These are phyloP conservation scores for Amoeboaphelidium protococcarum DNA, from an alignment of 371 early-diverging fungal genomes.

Conservation along the genomic window DNA sequence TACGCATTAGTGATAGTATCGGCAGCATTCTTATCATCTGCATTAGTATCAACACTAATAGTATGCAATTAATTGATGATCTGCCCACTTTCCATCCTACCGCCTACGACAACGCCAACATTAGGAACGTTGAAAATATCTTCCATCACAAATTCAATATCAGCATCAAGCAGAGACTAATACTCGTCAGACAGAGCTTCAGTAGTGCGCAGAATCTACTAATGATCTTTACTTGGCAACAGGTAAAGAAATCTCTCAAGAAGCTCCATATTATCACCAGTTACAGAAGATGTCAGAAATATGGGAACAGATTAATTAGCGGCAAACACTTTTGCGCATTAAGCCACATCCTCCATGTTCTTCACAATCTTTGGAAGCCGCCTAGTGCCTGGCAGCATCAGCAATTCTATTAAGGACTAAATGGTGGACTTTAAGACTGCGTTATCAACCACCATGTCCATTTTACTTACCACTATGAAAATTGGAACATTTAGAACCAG, in stretches of 20 bases:
- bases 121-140: conserved; percentile 16
- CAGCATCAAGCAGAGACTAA: too few relatives aligned
- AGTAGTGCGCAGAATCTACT: too few relatives aligned
- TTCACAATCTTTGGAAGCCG: conserved; percentile 15
- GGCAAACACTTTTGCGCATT: conserved; percentile 7
- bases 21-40: background rate
- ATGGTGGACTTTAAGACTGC: conserved; percentile 15
- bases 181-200: background rate
- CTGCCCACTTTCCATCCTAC: conserved; percentile 11
- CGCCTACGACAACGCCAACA: conserved; percentile 16
- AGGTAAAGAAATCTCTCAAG: conserved; percentile 15
- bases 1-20: conserved; percentile 2
- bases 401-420: conserved; percentile 8
- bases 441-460: conserved; percentile 21
- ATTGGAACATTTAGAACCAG: conserved; percentile 61
- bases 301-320: conserved; percentile 10
- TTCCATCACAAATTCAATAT: conserved; percentile 17
- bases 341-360: conserved; percentile 13
- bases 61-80: conserved; percentile 3
- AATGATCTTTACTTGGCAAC: conserved; percentile 10
- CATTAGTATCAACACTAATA: background rate
- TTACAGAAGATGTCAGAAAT: conserved; percentile 18
- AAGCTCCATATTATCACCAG: conserved; percentile 19
- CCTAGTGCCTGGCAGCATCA: conserved; percentile 15
- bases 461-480: conserved; percentile 65